These are phyloP conservation scores for Candida loeiensis DNA, from an alignment of 805 yeast species.

Conservation along the genomic window DNA sequence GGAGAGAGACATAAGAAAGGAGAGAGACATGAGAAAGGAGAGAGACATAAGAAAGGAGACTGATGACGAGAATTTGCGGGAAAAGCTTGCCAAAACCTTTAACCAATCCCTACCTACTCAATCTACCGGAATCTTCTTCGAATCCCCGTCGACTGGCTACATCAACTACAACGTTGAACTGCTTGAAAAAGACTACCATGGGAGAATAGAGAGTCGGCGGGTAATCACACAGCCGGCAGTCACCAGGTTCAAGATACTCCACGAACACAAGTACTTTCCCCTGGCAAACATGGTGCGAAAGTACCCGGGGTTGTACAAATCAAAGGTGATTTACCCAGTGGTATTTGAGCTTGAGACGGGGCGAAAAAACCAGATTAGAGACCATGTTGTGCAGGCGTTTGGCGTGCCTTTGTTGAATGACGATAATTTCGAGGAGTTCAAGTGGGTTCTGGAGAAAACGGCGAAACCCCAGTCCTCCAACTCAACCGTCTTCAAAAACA, in stretches of 20 bases:
- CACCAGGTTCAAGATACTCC: conserved; percentile 19
- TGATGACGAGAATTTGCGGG: too few relatives aligned
- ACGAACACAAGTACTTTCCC: conserved; percentile 9
- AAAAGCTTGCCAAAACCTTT: too few relatives aligned
- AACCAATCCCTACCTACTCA: too few relatives aligned
- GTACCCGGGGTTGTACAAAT: conserved; percentile 15
- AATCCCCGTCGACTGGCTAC: conserved; percentile 9
- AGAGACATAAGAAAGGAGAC: too few relatives aligned
- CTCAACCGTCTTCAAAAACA: conserved; percentile 11
- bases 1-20: too few relatives aligned
- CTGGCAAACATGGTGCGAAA: conserved; percentile 1
- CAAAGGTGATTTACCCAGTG: conserved; percentile 15
- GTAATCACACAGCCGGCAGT: conserved; percentile 10
- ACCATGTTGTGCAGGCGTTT: conserved; percentile 20
- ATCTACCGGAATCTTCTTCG: conserved; percentile 11
- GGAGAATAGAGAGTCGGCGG: background rate
- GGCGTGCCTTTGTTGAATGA: conserved; percentile 20
- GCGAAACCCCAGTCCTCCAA: background rate
- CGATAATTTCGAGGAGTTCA: conserved; percentile 19
- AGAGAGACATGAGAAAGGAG: too few relatives aligned
- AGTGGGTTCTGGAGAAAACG: conserved; percentile 5
- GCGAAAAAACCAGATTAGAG: conserved; percentile 25
- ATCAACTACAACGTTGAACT: conserved; percentile 14
- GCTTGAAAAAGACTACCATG: conserved; percentile 7
- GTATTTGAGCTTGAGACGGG: conserved; percentile 21